phyloP scores from a whole-genome alignment of 495 filamentous ascomycete genomes.

The Penicillium malachiteum region DNA sequence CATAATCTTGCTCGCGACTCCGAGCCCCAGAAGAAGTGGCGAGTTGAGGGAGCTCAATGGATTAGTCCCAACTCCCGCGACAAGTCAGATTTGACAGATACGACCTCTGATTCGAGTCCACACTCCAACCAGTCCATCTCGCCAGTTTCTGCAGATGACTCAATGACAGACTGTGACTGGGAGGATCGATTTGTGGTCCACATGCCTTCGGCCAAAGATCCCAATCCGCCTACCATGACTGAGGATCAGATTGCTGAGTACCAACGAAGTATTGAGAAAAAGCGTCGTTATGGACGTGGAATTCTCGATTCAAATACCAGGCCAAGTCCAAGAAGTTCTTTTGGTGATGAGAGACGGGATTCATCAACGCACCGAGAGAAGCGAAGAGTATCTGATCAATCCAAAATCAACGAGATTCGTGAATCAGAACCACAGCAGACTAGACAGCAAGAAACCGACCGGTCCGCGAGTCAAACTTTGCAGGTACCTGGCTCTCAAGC shows the following conservation, averaged over 20 bases:
- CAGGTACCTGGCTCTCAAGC: conserved; percentile 3
- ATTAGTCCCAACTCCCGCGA: conserved; percentile 16
- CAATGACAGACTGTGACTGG: conserved; percentile 41
- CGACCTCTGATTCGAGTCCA: conserved; percentile 28
- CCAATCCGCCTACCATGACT: conserved; percentile 43
- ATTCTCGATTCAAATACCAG: conserved; percentile 35
- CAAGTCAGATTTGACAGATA: conserved; percentile 22
- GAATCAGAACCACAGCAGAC: not conserved
- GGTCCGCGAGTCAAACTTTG: conserved; percentile 2
- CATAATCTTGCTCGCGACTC: conserved; percentile 5
- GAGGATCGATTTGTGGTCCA: conserved; percentile 48
- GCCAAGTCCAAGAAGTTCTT: conserved; percentile 32
- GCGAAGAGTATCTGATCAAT: conserved; percentile 5
- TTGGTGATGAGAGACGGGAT: conserved; percentile 21
- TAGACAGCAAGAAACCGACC: conserved; percentile 7
- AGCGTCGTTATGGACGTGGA: conserved; percentile 26
- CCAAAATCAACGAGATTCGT: conserved; percentile 25
- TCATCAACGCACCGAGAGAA: not conserved
- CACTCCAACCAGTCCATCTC: conserved; percentile 30
- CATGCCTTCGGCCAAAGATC: conserved; percentile 47
- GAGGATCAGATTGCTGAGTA: conserved; percentile 41
- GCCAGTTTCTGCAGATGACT: conserved; percentile 33
- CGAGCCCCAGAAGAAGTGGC: conserved; percentile 24
- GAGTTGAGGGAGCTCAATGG: conserved; percentile 26
- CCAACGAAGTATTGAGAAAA: conserved; percentile 38